Evolutionary conservation across 1,284 basidiomycete species (phyloP).

Genomic region (Ganoderma sinense): DNA sequence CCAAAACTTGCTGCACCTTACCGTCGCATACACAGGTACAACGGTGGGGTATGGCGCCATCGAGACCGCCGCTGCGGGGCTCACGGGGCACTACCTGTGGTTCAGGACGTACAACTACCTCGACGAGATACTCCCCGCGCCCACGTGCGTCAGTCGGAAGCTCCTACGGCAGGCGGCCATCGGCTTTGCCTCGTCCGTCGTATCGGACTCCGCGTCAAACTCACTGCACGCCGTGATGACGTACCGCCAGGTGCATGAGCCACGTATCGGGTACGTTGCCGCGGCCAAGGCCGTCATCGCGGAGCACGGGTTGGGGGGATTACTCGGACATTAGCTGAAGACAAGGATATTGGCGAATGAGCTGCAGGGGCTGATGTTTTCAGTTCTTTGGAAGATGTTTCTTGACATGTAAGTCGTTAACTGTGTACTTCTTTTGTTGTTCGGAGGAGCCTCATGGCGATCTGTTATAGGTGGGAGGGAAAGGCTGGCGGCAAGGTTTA

Average conservation of each 20-base stretch:
- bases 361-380: conserved; percentile 88
- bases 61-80: conserved; percentile 89
- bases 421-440: neutral
- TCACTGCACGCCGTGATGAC: conserved; percentile 91
- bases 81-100: conserved; percentile 91
- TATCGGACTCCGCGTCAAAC: conserved; percentile 86
- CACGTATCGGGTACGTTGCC: conserved; percentile 75
- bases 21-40: too few relatives aligned
- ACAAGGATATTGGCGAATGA: conserved; percentile 88
- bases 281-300: conserved; percentile 74
- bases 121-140: conserved; percentile 64
- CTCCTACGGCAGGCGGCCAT: conserved; percentile 85
- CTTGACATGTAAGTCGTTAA: conserved; percentile 73
- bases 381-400: conserved; percentile 86
- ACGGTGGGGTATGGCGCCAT: conserved; percentile 91
- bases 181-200: conserved; percentile 83
- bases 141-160: conserved; percentile 61
- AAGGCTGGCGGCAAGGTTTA: conserved; percentile 34
- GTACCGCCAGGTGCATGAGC: conserved; percentile 87
- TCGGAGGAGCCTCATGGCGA: neutral
- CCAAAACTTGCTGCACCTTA: conserved; percentile 45
- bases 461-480: conserved; percentile 40
- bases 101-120: conserved; percentile 89
- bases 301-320: conserved; percentile 67
- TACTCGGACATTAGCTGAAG: conserved; percentile 85